phyloP scores from a whole-genome alignment of 768 basidiomycete species.

The Termitomyces sp. region DNA sequence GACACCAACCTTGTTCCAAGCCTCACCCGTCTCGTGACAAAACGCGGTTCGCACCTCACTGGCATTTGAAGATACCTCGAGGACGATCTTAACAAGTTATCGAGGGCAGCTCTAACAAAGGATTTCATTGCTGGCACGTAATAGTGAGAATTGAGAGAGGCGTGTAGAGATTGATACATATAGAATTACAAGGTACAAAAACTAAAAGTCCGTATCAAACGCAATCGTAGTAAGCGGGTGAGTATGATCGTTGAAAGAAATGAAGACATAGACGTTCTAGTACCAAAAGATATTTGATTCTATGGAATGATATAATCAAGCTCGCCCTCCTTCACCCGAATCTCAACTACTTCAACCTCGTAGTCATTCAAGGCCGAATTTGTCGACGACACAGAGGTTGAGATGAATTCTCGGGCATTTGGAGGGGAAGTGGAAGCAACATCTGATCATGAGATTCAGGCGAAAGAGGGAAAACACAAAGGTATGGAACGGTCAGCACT shows the following conservation, averaged over 20 bases:
- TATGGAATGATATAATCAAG: conserved; percentile 72
- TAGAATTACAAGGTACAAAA: neutral
- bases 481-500: conserved; percentile 17
- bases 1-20: too few species aligned
- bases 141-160: neutral
- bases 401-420: conserved; percentile 60
- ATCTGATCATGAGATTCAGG: conserved; percentile 39
- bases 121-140: neutral
- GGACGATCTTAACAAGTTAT: too few species aligned
- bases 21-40: too few species aligned
- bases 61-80: too few species aligned
- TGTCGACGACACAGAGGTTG: conserved; percentile 64
- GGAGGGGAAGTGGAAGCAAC: conserved; percentile 83
- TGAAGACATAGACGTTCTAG: neutral
- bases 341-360: conserved; percentile 86
- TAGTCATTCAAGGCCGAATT: conserved; percentile 69
- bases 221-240: neutral
- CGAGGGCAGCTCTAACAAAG: too few species aligned
- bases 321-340: conserved; percentile 77
- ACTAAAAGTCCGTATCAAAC: neutral
- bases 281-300: conserved; percentile 8
- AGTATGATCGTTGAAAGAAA: neutral
- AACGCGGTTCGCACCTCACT: too few species aligned
- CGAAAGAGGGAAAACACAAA: conserved; percentile 5
- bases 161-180: neutral